These are phyloP conservation scores for Vigna radiata DNA, from an alignment of 306 rosid species.

Conservation along the genomic window DNA sequence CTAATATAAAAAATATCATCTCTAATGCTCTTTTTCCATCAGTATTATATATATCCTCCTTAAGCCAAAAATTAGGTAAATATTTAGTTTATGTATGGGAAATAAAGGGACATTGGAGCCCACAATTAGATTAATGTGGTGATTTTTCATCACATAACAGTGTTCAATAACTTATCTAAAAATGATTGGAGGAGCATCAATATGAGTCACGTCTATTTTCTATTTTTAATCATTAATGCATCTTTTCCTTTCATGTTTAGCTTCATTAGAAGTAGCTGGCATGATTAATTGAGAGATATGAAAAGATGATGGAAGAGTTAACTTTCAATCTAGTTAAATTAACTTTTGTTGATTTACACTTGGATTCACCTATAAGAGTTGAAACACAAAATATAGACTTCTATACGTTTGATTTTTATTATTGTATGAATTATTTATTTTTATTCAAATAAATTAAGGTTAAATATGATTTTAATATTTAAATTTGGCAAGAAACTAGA, in stretches of 20 bases:
- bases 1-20: not conserved
- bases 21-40: conserved; percentile 27
- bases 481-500: no score
- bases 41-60: not conserved
- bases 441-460: no score
- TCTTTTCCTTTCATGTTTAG: conserved; percentile 35
- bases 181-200: conserved; percentile 50
- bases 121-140: conserved; percentile 48
- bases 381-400: no score
- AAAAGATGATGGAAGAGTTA: not conserved
- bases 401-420: no score
- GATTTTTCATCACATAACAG: conserved; percentile 40
- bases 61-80: conserved; percentile 22
- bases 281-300: not conserved
- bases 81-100: conserved; percentile 36
- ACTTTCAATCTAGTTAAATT: not conserved
- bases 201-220: conserved; percentile 49
- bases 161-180: conserved; percentile 47
- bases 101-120: conserved; percentile 57
- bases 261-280: conserved; percentile 1
- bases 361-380: no score
- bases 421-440: no score
- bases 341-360: no score
- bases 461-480: no score
- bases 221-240: conserved; percentile 38